Conservation (phyloP, 495 filamentous ascomycete genomes). For the Astrothelium macrocarpum region DNA sequence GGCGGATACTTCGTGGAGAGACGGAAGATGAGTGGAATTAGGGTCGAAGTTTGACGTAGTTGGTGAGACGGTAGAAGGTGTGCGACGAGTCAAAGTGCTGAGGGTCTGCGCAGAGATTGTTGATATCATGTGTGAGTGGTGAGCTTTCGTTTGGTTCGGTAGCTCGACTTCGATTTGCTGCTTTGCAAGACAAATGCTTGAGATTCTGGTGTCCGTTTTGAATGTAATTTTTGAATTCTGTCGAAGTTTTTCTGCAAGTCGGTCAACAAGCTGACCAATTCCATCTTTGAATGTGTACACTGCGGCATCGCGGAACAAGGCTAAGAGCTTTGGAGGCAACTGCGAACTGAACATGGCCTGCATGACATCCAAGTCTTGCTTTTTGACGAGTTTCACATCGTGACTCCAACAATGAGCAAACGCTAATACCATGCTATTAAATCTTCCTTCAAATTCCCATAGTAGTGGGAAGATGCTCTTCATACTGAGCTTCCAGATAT, state of each 20-base stretch:
- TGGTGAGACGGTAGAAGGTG: not conserved
- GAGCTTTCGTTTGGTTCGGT: conserved; percentile 18
- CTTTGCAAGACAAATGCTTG: conserved; percentile 6
- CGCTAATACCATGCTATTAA: conserved; percentile 29
- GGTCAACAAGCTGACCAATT: conserved; percentile 43
- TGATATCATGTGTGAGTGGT: conserved; percentile 59
- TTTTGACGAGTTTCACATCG: conserved; percentile 12
- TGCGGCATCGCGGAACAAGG: conserved; percentile 29
- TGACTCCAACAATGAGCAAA: conserved; percentile 10
- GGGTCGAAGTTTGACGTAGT: not conserved
- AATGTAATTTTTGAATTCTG: conserved; percentile 45
- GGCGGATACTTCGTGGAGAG: conserved; percentile 47
- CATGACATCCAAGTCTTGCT: conserved; percentile 21
- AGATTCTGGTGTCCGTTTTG: conserved; percentile 36
- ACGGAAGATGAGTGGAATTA: conserved; percentile 21
- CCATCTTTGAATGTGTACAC: conserved; percentile 55
- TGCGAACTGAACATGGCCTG: conserved; percentile 16
- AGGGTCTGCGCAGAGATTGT: conserved; percentile 51
- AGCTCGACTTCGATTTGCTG: not conserved
- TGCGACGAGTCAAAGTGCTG: conserved; percentile 16
- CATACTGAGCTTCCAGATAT: conserved; percentile 69
- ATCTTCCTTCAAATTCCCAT: conserved; percentile 42
- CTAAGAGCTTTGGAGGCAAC: conserved; percentile 22
- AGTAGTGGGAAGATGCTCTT: conserved; percentile 47
- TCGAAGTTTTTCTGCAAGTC: conserved; percentile 38